These are phyloP conservation scores for Wickerhamiella nectarea DNA, from an alignment of 805 yeast genomes.

Conservation along the genomic window DNA sequence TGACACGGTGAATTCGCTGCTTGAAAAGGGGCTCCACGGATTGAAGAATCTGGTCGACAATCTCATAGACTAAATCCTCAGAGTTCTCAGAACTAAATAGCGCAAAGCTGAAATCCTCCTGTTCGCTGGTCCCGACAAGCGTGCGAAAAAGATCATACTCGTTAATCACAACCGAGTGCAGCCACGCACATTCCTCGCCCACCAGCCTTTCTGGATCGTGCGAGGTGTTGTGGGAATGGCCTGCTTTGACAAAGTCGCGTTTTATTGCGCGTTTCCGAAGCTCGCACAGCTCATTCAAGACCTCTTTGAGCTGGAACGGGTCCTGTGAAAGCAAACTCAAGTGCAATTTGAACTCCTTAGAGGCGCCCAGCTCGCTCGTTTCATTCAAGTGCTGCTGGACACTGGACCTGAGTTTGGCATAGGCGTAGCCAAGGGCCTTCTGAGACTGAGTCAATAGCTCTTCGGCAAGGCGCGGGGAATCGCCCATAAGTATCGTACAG, in stretches of 20 bases:
- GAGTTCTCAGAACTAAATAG: slow-evolving; percentile 9
- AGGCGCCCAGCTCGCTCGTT: background rate
- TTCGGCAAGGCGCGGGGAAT: slow-evolving; percentile 5
- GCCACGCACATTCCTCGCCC: slow-evolving; percentile 79
- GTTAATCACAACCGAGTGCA: slow-evolving; percentile 74
- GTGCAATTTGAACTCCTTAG: slow-evolving; percentile 11
- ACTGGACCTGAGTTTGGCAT: slow-evolving; percentile 38
- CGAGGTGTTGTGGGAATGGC: background rate
- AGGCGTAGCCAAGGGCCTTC: slow-evolving; percentile 37
- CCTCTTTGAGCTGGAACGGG: slow-evolving; percentile 36
- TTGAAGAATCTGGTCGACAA: slow-evolving; percentile 36
- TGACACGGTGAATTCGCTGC: slow-evolving; percentile 51
- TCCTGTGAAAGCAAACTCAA: slow-evolving; percentile 24
- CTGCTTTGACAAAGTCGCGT: slow-evolving; percentile 40
- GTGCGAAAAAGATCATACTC: slow-evolving; percentile 60
- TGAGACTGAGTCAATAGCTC: slow-evolving; percentile 18
- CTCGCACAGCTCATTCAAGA: slow-evolving; percentile 51
- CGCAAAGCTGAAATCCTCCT: slow-evolving; percentile 18
- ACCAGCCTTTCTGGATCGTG: slow-evolving; percentile 63
- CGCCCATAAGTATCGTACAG: slow-evolving; percentile 56
- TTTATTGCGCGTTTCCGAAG: slow-evolving; percentile 49
- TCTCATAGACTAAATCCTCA: slow-evolving; percentile 15
- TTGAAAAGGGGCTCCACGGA: slow-evolving; percentile 47
- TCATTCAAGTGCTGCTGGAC: slow-evolving; percentile 23
- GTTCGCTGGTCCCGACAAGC: slow-evolving; percentile 38